Base-by-base conservation (phyloP, 352 stramenopile genomes). In the Saprolegnia diclina region DNA sequence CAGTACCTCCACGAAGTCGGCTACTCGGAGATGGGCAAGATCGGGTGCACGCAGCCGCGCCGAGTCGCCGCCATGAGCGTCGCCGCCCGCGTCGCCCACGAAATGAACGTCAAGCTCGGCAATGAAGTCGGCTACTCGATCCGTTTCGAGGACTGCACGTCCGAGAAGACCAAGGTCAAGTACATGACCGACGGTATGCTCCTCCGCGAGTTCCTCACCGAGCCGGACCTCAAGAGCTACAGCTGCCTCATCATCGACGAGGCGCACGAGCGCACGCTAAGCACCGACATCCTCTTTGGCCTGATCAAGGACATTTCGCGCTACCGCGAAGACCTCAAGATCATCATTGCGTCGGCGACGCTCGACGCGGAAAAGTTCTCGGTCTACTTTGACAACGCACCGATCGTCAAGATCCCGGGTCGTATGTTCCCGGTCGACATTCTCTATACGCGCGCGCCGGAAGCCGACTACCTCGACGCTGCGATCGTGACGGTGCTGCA, bases 151-250 rank as follows among this genome's bases (percentile, higher is more conserved):
- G 98, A 99, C 77, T 99, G 96, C 72, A 99, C 97, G 24, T 98
- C 86, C 65, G 92, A 98, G 65, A 92, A 97, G 57, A 99, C 98
- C 0, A 76, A 95, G 29, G 92, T 99, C 64, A 97, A 98, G 77
- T 99, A 99, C 82, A 99, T 99, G 94, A 99, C 98, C 0, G 97
- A 99, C 76, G 98, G 97, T 75, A 99, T 99, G 96, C 77, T 99
- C 24, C 80, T 99, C 44, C 89, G 97, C 46, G 97, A 99, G 78
- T 99, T 99, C 72, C 77, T 99, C 53, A 99, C 94, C 5, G 96
- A 99, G 76, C 97, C 97, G 0, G 96, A 97, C 72, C 76, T 99
- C n/a, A 92, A 89, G 64, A 92, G 88, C 40, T 99, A 99, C 80
- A 97, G 82, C 35, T 96, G 98, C 46, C 98, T 99, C 79, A 97